Base-by-base conservation (phyloP, 2,329 filamentous ascomycete species). In the Aspergillus ibericus region DNA sequence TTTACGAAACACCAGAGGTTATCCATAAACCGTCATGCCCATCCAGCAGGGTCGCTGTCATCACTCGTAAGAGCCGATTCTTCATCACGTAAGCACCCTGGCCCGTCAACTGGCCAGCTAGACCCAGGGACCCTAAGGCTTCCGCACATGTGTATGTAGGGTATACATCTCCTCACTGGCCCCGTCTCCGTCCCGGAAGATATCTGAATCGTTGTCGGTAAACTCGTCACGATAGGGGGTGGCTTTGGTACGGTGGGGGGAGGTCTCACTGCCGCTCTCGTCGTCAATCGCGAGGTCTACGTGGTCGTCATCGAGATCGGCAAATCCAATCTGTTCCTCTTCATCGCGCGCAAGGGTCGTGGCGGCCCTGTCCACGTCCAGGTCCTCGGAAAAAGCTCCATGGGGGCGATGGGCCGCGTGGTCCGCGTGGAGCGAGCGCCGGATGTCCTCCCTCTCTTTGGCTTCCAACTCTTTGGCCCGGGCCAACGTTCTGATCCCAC, bases 201-300 rank as follows among this genome's bases (percentile, higher is more conserved):
- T 72, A 65, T 82, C 78, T 54, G 81, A 81, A 58, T 83, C 77
- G 65, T 82, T 81, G 66, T 82, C 81, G 18, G 78, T 80, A 62
- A 82, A 83, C 29, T 83, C 81, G 55, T 83, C 81, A 59, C 80
- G 78, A 79, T 86, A 77, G 76, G 81, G 67, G 78, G 56, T 59
- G 22, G 54, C 53, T 51, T 66, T 68, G 55, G 63, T 66, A 58
- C 61, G 63, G 38, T 61, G 61, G 12, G 62, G 59, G 9, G 69
- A 66, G 56, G 62, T 66, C 40, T 70, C 71, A 50, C 67, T 66
- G 36, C 72, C 66, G 52, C 70, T 71, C 16, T 82, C 82, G 20
- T 82, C 80, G 52, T 83, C 81, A 57, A 79, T 72, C 25, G 72
- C 73, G 27, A 77, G 63, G 46, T 76, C 74, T 36, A 77, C 69